Evolutionary conservation across 2,329 filamentous ascomycete genomes (phyloP), one percentile per base, ranked within the genome.

Genomic region (Hymenoscyphus salicellus): DNA sequence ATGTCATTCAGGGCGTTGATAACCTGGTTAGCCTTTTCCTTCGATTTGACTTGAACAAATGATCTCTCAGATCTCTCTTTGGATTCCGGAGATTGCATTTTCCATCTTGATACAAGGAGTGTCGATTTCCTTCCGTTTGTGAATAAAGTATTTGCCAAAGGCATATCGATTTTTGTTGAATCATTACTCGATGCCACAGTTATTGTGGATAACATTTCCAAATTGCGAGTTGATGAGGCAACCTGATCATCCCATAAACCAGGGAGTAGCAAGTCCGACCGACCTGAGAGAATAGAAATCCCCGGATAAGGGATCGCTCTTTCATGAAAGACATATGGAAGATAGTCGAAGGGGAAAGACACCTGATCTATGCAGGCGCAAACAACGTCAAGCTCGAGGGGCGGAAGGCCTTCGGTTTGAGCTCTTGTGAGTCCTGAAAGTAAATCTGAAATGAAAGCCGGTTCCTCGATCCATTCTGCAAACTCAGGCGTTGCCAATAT

Each of bases 101-200:
- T 55, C 81, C 81, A 84, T 63, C 69, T 75, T 63, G 76, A 80
- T 1, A 79, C 77, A 32, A 83, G 73, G 7, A 91, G 76, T 1
- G 86, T 90, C 1, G 87, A 87, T 0, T 79, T 79, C 30, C 79
- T 81, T 56, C 87, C 89, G 66, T 88, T 94, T 46, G 87, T 84
- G 73, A 95, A 95, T 6, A 92, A 79, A 0, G 92, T 96, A 72
- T 92, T 91, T 49, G 91, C 88, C 30, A 95, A 78, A 1, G 91
- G 91, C 1, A 93, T 65, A 5, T 82, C 74, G 23, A 72, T 32
- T 46, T 66, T 46, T 17, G 58, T 43, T 20, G 36, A 23, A 5
- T 30, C 52, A 60, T 56, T 32, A 46, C 58, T 28, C 16, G 60
- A 59, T n/a, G 64, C 63, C 58, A 75, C 68, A 6, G 69, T 70